phyloP scores from a whole-genome alignment of 2,329 filamentous ascomycete genomes.

The Ophiocordyceps polyrhachis-furcata region DNA sequence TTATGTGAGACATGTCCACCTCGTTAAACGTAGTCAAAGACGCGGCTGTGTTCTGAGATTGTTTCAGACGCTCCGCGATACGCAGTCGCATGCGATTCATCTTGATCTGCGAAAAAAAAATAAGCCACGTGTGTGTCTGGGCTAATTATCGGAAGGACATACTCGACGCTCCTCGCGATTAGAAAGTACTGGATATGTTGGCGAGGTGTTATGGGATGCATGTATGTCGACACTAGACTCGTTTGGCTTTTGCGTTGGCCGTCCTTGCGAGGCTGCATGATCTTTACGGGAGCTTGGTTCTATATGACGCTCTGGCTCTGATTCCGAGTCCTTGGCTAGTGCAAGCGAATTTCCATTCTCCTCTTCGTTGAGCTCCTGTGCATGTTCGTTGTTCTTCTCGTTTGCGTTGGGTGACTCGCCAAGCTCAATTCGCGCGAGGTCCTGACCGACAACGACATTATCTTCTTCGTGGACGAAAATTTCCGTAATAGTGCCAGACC shows the following conservation, averaged over 20 bases:
- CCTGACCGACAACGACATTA: slow-evolving; percentile 86
- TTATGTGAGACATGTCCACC: slow-evolving; percentile 94
- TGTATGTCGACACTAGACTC: neutral
- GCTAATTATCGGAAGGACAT: slow-evolving; percentile 18
- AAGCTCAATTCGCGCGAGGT: slow-evolving; percentile 70
- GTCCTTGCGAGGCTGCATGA: neutral
- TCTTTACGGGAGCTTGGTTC: too few species aligned
- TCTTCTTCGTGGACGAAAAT: slow-evolving; percentile 85
- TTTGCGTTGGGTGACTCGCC: slow-evolving; percentile 32
- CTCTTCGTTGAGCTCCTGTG: neutral
- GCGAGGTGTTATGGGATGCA: slow-evolving; percentile 3
- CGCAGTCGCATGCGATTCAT: slow-evolving; percentile 99
- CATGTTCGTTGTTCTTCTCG: too few species aligned
- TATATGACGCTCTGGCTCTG: too few species aligned
- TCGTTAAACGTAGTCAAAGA: slow-evolving; percentile 98
- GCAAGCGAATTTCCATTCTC: slow-evolving; percentile 8
- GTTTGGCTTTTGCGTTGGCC: neutral
- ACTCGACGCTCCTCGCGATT: slow-evolving; percentile 77
- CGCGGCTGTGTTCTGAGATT: slow-evolving; percentile 95
- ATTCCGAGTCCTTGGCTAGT: neutral
- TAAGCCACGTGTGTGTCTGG: neutral
- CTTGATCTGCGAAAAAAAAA: slow-evolving; percentile 51
- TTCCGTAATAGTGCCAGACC: slow-evolving; percentile 81
- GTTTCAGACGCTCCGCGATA: slow-evolving; percentile 94
- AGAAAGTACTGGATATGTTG: slow-evolving; percentile 38